These are phyloP conservation scores for Coemansia asiatica DNA, from an alignment of 192 early-diverging fungal genomes.

Conservation along the genomic window DNA sequence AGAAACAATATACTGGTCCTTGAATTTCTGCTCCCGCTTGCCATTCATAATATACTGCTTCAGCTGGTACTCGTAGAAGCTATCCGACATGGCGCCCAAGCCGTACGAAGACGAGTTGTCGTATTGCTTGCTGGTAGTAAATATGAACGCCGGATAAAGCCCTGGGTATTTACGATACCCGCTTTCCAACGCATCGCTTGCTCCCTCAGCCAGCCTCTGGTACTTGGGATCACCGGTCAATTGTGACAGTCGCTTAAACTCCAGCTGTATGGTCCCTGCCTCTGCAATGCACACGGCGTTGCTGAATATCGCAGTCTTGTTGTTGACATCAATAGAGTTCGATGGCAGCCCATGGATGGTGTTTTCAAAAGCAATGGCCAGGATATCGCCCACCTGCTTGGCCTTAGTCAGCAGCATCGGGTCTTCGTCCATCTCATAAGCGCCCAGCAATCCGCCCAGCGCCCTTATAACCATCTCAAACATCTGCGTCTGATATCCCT, in stretches of 20 bases:
- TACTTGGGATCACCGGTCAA: constrained; percentile 76
- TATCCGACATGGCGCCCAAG: constrained; percentile 80
- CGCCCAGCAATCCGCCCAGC: constrained; percentile 78
- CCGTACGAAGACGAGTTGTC: constrained; percentile 53
- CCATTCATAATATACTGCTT: constrained; percentile 84
- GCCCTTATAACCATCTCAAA: constrained; percentile 90
- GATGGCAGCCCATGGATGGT: constrained; percentile 68
- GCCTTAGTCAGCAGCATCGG: constrained; percentile 69
- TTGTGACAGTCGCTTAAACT: constrained; percentile 80
- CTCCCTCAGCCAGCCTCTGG: constrained; percentile 68
- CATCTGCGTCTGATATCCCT: constrained; percentile 17
- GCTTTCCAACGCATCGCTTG: constrained; percentile 53
- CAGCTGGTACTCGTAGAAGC: constrained; percentile 93
- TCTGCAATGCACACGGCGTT: constrained; percentile 58
- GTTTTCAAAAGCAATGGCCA: constrained; percentile 67
- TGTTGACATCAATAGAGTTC: constrained; percentile 58
- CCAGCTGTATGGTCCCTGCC: constrained; percentile 81
- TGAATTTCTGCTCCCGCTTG: constrained; percentile 62
- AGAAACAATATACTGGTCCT: constrained; percentile 65
- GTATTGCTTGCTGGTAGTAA: constrained; percentile 23
- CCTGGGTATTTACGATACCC: constrained; percentile 58
- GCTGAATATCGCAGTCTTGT: neutral
- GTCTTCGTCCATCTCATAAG: constrained; percentile 74
- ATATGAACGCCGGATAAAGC: constrained; percentile 71
- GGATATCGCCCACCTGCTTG: constrained; percentile 69